Base-by-base conservation (phyloP, 2,329 filamentous ascomycete genomes). In the Aspergillus uvarum region DNA sequence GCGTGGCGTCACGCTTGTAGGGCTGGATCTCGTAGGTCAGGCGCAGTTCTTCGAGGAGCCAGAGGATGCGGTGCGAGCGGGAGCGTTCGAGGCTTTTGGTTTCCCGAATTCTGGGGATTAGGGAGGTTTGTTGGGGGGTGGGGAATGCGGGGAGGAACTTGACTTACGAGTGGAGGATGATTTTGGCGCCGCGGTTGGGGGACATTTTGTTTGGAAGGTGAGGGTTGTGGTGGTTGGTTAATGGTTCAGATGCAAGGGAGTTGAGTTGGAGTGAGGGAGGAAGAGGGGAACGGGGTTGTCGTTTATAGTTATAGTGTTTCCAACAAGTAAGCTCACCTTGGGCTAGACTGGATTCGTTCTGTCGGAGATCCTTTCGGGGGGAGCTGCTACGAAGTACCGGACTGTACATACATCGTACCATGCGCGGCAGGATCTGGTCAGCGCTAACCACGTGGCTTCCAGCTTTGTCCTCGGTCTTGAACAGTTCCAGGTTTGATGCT, bases 1-100 rank as follows among this genome's bases (percentile, higher is more conserved):
- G 83, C 56, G 88, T 84, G 59, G 76, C 68, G 44, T 74, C 73
- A 42, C 93, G 88, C 74, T 91, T 91, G 82, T 89, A 95, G 56
- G 89, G 83, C 69, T 93, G 86, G 61, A 97, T 78, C 63, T 93
- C 86, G 77, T 96, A 96, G 22, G 88, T 83, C 32, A 96, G 76
- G 47, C 89, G 83, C 63, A 95, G 87, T 75, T 94, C 91, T 73
- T 95, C 90, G 47, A 96, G 84, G 7, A 96, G 86, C 90, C 91
- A 96, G 47, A 95, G 80, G 59, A 94, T 89, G 63, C 91, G 87
- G 75, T 96, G 91, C 11, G 90, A 87, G 66, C 92, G 89, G 58
- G 92, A 96, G 67, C 89, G 82, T 68, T 94, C 85, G 62, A 96
- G 88, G 92, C 92, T 96, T 58, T 35, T 11, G 44, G 48, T 35